Conservation (phyloP, 2,329 filamentous ascomycete genomes). For the Fusarium solani-melongenae region DNA sequence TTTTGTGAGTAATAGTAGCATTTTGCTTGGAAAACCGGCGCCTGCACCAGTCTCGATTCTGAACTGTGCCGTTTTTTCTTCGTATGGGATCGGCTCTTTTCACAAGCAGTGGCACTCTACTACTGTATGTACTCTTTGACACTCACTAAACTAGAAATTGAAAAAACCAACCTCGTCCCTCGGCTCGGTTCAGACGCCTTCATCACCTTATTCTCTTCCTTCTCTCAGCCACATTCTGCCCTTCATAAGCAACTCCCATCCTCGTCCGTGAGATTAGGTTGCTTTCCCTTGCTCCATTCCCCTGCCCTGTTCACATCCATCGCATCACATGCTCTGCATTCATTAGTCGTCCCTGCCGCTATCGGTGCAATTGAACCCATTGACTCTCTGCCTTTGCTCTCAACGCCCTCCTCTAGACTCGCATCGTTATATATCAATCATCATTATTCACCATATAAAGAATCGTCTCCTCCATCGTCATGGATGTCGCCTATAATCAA, state of each 20-base stretch:
- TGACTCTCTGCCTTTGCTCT: conserved; percentile 31
- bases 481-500: conserved; percentile 72
- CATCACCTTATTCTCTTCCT: background rate
- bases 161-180: background rate
- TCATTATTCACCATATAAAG: background rate
- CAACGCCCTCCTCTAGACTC: background rate
- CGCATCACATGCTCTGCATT: conserved; percentile 37
- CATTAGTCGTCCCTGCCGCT: conserved; percentile 19
- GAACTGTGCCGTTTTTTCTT: conserved; percentile 9
- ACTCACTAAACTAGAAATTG: background rate
- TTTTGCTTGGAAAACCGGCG: conserved; percentile 16
- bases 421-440: background rate
- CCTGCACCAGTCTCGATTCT: conserved; percentile 1
- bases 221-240: background rate
- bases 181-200: too few species aligned
- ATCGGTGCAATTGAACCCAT: conserved; percentile 23
- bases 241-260: conserved; percentile 16
- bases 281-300: conserved; percentile 9
- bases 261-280: conserved; percentile 7
- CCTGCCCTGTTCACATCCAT: conserved; percentile 20
- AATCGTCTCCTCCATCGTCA: conserved; percentile 15
- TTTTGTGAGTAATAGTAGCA: conserved; percentile 19
- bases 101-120: conserved; percentile 11
- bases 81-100: conserved; percentile 28
- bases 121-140: background rate